Evolutionary conservation across 1,139 yeast species (phyloP), one percentile per base, ranked within the genome.

Genomic region (Eremothecium coryli): DNA sequence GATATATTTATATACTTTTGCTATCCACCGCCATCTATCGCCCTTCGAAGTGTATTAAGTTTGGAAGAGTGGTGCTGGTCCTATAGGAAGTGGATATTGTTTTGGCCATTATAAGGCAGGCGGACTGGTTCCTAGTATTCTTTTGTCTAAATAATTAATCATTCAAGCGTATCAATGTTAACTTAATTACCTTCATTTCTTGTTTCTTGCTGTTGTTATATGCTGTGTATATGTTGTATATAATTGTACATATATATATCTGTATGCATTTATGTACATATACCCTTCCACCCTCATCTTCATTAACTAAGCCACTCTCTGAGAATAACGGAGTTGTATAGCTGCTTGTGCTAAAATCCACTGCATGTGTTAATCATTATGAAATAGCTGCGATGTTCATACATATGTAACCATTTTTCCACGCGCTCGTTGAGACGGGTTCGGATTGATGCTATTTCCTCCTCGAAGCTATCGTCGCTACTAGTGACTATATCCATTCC

Each of bases 311-410:
- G 22, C 10, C 9, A 20, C 7, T 7, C 22, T 10, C 22, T 20
- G 22, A 20, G 7, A 10, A 20, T 20, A 10, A 7, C 7, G 9
- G 22, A 27, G n/a, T 17, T 27, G 17, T 22, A 27, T 27, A 27
- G 30, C 30, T 17, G 22, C 17, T 15, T 33, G 22, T 23, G 7
- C 31, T 35, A 52, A 23, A 52, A 49, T 8, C 48, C 52, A 8
- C 35, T 26, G 32, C 60, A 55, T 12, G 51, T 49, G 21, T 39
- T 45, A 10, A 54, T 40, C 25, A 44, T 31, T 6, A 52, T 41
- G 33, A 53, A 53, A 35, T 53, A 52, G 12, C 46, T 41, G n/a
- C 52, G 44, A 33, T 53, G 58, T 28, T 53, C 54, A 31, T 49
- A 45, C 18, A 50, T 44, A 34, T 51, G 57, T 5, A 52, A 35